Evolutionary conservation across 345 rosid species (phyloP).

Genomic region (Microcos paniculata): DNA sequence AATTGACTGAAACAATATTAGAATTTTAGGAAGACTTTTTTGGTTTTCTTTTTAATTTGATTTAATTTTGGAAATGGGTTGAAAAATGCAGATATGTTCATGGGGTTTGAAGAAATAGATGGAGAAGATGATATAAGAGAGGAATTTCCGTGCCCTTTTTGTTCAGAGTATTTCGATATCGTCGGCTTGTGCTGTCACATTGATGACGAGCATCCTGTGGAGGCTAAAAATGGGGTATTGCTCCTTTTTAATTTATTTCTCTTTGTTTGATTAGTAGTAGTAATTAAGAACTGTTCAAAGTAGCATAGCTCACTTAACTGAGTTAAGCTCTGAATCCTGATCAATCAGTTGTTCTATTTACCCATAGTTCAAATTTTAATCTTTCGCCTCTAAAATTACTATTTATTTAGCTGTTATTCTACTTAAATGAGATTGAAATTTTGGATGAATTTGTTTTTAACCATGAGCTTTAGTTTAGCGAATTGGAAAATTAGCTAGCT

Average conservation of each 20-base stretch:
- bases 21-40: neutral
- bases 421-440: neutral
- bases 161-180: conserved; percentile 84
- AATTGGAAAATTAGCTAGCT: neutral
- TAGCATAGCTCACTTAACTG: neutral
- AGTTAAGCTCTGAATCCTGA: neutral
- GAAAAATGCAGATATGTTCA: conserved; percentile 65
- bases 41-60: neutral
- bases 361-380: neutral
- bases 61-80: conserved; percentile 15
- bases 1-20: neutral
- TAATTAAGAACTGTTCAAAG: neutral
- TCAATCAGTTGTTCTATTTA: neutral
- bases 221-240: conserved; percentile 87
- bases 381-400: neutral
- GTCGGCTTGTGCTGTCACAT: conserved; percentile 90
- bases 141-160: conserved; percentile 96
- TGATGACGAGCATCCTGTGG: conserved; percentile 83
- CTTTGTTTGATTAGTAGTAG: neutral
- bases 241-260: neutral
- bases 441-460: neutral
- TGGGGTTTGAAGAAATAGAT: conserved; percentile 84
- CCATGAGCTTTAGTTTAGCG: neutral
- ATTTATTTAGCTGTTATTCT: neutral
- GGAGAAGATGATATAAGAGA: conserved; percentile 89